phyloP scores from a whole-genome alignment of 257 asterid species.

The Hygrophila difformis region DNA sequence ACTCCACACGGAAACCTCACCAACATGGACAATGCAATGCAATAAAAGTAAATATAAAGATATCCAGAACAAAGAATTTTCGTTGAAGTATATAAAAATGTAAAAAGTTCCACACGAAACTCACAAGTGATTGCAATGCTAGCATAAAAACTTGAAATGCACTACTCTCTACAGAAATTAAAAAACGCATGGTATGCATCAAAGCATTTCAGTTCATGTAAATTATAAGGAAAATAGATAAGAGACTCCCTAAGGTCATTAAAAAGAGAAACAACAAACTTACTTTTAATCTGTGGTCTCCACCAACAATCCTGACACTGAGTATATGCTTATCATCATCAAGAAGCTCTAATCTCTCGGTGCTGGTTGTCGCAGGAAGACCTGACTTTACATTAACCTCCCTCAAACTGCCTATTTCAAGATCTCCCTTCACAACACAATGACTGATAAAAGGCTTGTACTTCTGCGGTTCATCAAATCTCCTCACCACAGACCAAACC shows the following conservation, averaged over 20 bases:
- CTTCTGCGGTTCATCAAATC: slow-evolving; percentile 80
- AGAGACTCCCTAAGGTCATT: not conserved
- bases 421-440: slow-evolving; percentile 57
- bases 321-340: slow-evolving; percentile 71
- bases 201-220: no score
- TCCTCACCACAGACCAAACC: slow-evolving; percentile 85
- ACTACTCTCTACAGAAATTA: no score
- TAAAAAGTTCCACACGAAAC: no score
- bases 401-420: slow-evolving; percentile 66
- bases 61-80: no score
- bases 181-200: no score
- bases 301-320: slow-evolving; percentile 64
- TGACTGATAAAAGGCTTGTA: slow-evolving; percentile 76
- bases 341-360: slow-evolving; percentile 77
- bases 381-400: slow-evolving; percentile 80
- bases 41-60: no score
- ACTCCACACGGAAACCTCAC: no score
- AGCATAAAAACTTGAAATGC: no score
- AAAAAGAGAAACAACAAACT: slow-evolving; percentile 6
- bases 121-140: no score
- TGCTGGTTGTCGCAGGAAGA: slow-evolving; percentile 88
- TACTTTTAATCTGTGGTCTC: slow-evolving; percentile 78
- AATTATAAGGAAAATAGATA: not conserved
- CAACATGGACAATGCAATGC: no score
- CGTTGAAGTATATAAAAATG: no score